Base-by-base conservation (phyloP, 352 stramenopile genomes). In the Phytophthora pisi region DNA sequence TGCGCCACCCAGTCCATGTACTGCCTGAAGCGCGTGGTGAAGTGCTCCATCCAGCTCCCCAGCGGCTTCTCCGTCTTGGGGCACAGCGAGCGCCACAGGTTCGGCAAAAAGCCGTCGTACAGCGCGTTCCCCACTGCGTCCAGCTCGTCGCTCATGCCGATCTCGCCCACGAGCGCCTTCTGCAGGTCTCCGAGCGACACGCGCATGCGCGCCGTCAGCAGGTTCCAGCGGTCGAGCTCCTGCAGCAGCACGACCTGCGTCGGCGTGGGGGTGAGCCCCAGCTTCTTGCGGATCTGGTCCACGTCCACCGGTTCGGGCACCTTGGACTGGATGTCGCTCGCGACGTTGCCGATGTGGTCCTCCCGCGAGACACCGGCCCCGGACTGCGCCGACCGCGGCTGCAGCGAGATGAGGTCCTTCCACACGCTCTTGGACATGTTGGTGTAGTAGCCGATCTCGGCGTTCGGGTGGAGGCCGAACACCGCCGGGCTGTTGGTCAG, bases 371-470 rank as follows among this genome's bases (percentile, higher is more conserved):
- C 76, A 2, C 88, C 91, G 0, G 79, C 67, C 15, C 87, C 88
- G 0, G 83, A 91, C 18, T 84, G 77, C 3, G 87, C 85, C 0
- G 86, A 95, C 2, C 93, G 84, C 3, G 96, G 95, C 74, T 99
- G 96, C 5, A 99, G 69, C 16, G 78, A 91, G 57, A 98, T 97
- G 4, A 99, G 68, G 64, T 98, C 91, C 8, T 84, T 79, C 93
- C 94, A 99, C 34, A 99, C 95, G 3, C 79, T 89, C 77, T 97
- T 98, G 57, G 93, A 97, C 78, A 96, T 96, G 65, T 97, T 98
- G 23, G 86, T 98, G 67, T 97, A 98, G 78, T 98, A 99, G 15
- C 92, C 92, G 58, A 99, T 99, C 78, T 99, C 96, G 3, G 96
- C 96, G 67, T 99, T 99, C 13, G 96, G 91, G 64, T 99, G 95